Base-by-base conservation (phyloP, 2,329 filamentous ascomycete genomes). In the Myriosclerotinia duriaeana region DNA sequence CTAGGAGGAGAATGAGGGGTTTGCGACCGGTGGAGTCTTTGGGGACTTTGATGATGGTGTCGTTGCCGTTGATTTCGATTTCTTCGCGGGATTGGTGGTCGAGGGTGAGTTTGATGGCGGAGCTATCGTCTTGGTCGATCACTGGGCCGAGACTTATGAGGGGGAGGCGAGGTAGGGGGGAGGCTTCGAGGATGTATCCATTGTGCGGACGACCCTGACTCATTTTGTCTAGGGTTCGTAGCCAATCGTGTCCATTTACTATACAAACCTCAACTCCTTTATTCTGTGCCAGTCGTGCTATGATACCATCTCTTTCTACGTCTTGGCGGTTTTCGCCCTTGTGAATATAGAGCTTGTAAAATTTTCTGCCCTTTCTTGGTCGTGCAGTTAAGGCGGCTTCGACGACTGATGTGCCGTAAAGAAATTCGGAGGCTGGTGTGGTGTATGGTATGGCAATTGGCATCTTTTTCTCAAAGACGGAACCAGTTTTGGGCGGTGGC, bases 331-430 rank as follows among this genome's bases (percentile, higher is more conserved):
- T 86, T 56, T 83, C 79, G 14, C 84, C 84, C 58, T 80, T 82
- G 74, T 90, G 89, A 14, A 97, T 80, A 76, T 98, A 97, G 4
- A 99, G 83, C 65, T 88, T 90, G 80, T 97, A 96, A 3, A 96
- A 79, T 73, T 91, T 87, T 66, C 95, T 87, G 44, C 87, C 83
- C 14, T 81, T 81, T 56, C 79, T 76, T 44, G 67, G 68, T 53
- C 56, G 66, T 54, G 86, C 85, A 71, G 84, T 87, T 26, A 99
- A 80, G 0, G 93, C 93, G 26, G 93, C 90, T 69, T 90, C 84
- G 30, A 98, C 92, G 1, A 91, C 87, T 2, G 90, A 91, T 54
- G 85, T 86, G 7, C 95, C 95, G 75, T 96, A 98, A 2, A 99
- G 81, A 72, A 97, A 98, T 69, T 97, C 90, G 0, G 93, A 97